phyloP scores from a whole-genome alignment of 1,139 yeast species.

The Nakaseomyces bracarensis region DNA sequence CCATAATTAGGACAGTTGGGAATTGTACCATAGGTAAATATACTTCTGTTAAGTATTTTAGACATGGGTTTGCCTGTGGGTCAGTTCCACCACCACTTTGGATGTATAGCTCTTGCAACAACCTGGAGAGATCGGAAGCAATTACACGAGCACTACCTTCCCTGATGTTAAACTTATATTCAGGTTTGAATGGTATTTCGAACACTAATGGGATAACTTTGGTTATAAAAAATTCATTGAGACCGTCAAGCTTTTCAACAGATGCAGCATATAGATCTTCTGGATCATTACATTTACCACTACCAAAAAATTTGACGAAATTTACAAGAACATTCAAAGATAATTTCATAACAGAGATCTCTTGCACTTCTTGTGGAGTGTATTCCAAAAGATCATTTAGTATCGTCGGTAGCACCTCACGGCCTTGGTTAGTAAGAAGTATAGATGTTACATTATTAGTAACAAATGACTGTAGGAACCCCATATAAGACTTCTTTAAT shows the following conservation, averaged over 20 bases:
- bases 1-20: slow-evolving; percentile 46
- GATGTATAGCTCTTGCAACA: slow-evolving; percentile 54
- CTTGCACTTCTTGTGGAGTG: slow-evolving; percentile 49
- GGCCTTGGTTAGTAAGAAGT: slow-evolving; percentile 60
- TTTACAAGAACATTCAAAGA: slow-evolving; percentile 65
- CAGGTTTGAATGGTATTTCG: slow-evolving; percentile 70
- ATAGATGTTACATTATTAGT: slow-evolving; percentile 75
- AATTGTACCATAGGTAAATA: slow-evolving; percentile 57
- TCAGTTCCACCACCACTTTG: slow-evolving; percentile 24
- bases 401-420: slow-evolving; percentile 52
- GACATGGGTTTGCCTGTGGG: slow-evolving; percentile 35
- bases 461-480: slow-evolving; percentile 58
- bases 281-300: slow-evolving; percentile 53
- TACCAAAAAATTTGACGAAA: slow-evolving; percentile 59
- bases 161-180: slow-evolving; percentile 48
- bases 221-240: slow-evolving; percentile 60
- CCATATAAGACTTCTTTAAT: slow-evolving; percentile 62
- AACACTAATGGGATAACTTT: slow-evolving; percentile 62
- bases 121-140: slow-evolving; percentile 64
- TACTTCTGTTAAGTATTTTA: slow-evolving; percentile 41
- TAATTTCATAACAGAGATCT: slow-evolving; percentile 50
- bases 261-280: slow-evolving; percentile 47
- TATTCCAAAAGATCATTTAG: slow-evolving; percentile 60
- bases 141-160: slow-evolving; percentile 75
- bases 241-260: slow-evolving; percentile 55